These are phyloP conservation scores for thale cress (Arabidopsis thaliana) DNA, from an alignment of 345 rosid genomes.

Conservation along the genomic window TAIR10.1 NC_003074.8:778501-779000, in stretches of 20 bases:
- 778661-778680: background rate
- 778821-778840: conserved; percentile 74
- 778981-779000: conserved; percentile 22
- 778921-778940: conserved; percentile 67
- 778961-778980: background rate
- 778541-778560: background rate
- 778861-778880: conserved; percentile 59
- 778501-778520: background rate
- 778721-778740: conserved; percentile 11
- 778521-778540: background rate
- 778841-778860: conserved; percentile 60
- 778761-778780: conserved; percentile 40
- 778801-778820: conserved; percentile 42
- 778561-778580: background rate
- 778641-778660: conserved; percentile 15
- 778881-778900: conserved; percentile 66
- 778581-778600: background rate
- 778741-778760: conserved; percentile 1
- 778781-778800: conserved; percentile 53
- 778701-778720: background rate
- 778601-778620: too few species aligned
- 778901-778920: conserved; percentile 65
- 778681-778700: conserved; percentile 29
- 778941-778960: background rate
- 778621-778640: conserved; percentile 1